Conservation (phyloP, 2,329 filamentous ascomycete species). For the Trichophyton equinum region DNA sequence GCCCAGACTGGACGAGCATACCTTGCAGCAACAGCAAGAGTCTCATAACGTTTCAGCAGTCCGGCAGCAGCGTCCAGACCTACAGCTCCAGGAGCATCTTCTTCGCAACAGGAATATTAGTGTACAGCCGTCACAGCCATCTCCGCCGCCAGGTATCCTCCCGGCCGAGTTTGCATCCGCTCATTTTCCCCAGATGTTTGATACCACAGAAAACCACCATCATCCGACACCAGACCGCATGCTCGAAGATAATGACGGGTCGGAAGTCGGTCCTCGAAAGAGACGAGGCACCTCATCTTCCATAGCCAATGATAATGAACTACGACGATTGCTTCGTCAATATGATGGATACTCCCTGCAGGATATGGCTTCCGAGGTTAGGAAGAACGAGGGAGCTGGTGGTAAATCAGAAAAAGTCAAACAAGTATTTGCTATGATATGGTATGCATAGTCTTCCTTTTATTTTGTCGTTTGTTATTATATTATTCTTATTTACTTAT, state of each 20-base stretch:
- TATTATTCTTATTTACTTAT: background rate
- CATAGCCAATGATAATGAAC: slow-evolving; percentile 37
- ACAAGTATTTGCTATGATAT: slow-evolving; percentile 42
- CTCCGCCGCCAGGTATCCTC: slow-evolving; percentile 23
- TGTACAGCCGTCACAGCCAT: slow-evolving; percentile 19
- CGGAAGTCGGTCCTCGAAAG: slow-evolving; percentile 32
- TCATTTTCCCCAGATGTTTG: slow-evolving; percentile 31
- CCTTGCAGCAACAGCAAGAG: slow-evolving; percentile 22
- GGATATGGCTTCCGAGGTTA: slow-evolving; percentile 37
- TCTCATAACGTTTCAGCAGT: slow-evolving; percentile 22
- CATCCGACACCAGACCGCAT: slow-evolving; percentile 25
- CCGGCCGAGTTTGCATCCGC: slow-evolving; percentile 20
- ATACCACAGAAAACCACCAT: slow-evolving; percentile 29
- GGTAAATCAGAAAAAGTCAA: slow-evolving; percentile 41
- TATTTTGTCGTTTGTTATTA: background rate
- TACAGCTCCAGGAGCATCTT: slow-evolving; percentile 25
- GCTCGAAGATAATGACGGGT: slow-evolving; percentile 32
- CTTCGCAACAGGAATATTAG: slow-evolving; percentile 23
- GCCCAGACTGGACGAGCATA: slow-evolving; percentile 25
- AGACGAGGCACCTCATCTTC: slow-evolving; percentile 38
- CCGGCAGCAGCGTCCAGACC: slow-evolving; percentile 26
- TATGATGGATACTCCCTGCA: slow-evolving; percentile 35
- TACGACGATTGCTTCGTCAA: slow-evolving; percentile 36
- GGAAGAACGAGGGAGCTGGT: slow-evolving; percentile 38
- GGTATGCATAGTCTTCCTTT: slow-evolving; percentile 24